phyloP scores from a whole-genome alignment of 768 basidiomycete genomes.

The Suillus subaureus region DNA sequence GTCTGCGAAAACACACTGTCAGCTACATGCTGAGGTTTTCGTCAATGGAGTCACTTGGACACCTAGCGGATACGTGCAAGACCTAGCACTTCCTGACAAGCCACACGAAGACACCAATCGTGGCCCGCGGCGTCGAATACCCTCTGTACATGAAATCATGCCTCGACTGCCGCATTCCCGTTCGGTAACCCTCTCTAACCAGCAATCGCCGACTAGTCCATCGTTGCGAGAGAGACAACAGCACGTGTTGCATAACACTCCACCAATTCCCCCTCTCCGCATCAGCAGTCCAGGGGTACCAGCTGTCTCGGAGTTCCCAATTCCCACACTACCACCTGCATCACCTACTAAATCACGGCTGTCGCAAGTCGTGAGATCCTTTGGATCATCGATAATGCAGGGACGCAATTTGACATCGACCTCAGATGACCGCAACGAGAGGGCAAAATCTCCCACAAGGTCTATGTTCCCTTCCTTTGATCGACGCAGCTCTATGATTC shows the following conservation, averaged over 20 bases:
- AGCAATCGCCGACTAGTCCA: constrained; percentile 12
- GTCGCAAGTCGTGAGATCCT: constrained; percentile 20
- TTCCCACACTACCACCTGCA: constrained; percentile 15
- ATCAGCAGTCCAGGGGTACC: constrained; percentile 21
- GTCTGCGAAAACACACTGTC: constrained; percentile 34
- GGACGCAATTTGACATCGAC: constrained; percentile 16
- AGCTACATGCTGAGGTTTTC: constrained; percentile 38
- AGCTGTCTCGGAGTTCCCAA: constrained; percentile 24
- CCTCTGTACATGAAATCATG: constrained; percentile 1
- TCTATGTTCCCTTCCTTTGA: constrained; percentile 19
- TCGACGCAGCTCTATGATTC: constrained; percentile 11
- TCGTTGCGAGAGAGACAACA: constrained; percentile 2
- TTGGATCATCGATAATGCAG: constrained; percentile 26
- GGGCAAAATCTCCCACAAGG: constrained; percentile 12
- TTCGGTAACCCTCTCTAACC: constrained; percentile 18
- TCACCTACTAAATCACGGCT: constrained; percentile 21
- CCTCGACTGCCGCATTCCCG: constrained; percentile 16
- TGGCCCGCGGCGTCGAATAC: constrained; percentile 5
- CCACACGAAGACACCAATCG: constrained; percentile 4
- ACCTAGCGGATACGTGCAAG: constrained; percentile 29
- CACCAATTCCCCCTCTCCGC: constrained; percentile 20
- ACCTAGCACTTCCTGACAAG: constrained; percentile 14
- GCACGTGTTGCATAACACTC: constrained; percentile 3
- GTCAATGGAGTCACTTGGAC: constrained; percentile 28
- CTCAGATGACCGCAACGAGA: constrained; percentile 16